Base-by-base conservation (phyloP, 164 flowering plant genomes). In the Nelumbo lutea region DNA sequence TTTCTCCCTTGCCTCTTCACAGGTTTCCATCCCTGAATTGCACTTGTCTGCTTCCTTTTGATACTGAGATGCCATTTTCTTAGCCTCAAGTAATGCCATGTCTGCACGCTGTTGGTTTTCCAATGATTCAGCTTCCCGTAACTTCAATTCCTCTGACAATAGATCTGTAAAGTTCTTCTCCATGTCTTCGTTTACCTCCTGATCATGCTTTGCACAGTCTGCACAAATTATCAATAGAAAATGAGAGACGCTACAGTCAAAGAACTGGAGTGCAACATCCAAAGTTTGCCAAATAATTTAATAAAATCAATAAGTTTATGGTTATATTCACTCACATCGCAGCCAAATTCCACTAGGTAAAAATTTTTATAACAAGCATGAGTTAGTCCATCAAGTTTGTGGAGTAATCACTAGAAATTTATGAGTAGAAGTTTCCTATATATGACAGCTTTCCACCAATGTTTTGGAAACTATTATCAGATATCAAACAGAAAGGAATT, bases 141-240 rank as follows among this genome's bases (percentile, higher is more conserved):
- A 67, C 72, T 77, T 81, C 61, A 84, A 62, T 73, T 86, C 86
- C 67, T 86, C 88, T 11, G 84, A 70, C 3, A 84, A 70, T n/a
- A 83, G 79, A 3, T 86, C 90, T 7, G 79, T 75, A 69, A 79
- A 83, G 67, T 80, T 82, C 67, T 79, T 83, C 63, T 82, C 84
- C 69, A 76, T 76, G 52, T 84, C 89, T 77, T 79, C 84, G 51
- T 68, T 80, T 50, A 77, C 81, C 40, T 82, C 93, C 4, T 87
- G 83, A 65, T 93, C 96, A 77, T 73, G 97, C 79, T 87, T 87
- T 43, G 78, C 81, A 75, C 89, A 84, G 75, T 82, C 89, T 86
- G 76, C 43, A 62, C 9, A 44, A 55, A 13, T 45, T 14, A 44
- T 38, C 57, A 59, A 73, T 77, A 7, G 71, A 77, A 14, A 62